Evolutionary conservation across 2,329 filamentous ascomycete genomes (phyloP).

Genomic region (Dothideomycetidae sp.): DNA sequence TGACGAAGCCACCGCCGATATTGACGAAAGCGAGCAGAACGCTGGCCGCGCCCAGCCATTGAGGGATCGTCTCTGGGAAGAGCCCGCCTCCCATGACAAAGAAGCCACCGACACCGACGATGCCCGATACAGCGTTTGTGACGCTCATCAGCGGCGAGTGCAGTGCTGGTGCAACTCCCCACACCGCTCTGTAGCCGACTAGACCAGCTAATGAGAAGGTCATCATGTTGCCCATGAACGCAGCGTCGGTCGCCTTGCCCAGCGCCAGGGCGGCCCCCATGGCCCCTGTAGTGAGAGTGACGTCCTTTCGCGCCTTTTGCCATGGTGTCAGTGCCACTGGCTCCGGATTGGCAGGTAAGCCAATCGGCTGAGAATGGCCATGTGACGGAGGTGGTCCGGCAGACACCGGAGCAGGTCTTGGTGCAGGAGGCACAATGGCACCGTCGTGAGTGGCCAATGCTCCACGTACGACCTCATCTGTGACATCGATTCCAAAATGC

Average conservation of each 20-base stretch:
- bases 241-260: conserved; percentile 64
- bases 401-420: conserved; percentile 41
- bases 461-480: conserved; percentile 74
- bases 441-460: conserved; percentile 71
- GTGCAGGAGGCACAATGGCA: conserved; percentile 57
- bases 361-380: conserved; percentile 25
- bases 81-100: conserved; percentile 80
- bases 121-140: conserved; percentile 78
- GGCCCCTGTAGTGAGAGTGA: conserved; percentile 57
- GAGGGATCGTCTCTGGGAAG: conserved; percentile 62
- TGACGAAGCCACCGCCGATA: conserved; percentile 75
- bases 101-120: conserved; percentile 78
- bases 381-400: conserved; percentile 21
- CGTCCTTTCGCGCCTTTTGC: conserved; percentile 65
- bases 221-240: conserved; percentile 82
- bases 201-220: conserved; percentile 72
- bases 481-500: conserved; percentile 64
- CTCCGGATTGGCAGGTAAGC: conserved; percentile 35
- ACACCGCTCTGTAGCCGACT: conserved; percentile 78
- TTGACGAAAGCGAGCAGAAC: conserved; percentile 81
- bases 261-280: conserved; percentile 64
- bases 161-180: conserved; percentile 70
- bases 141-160: conserved; percentile 87
- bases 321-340: conserved; percentile 62
- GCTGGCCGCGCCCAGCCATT: conserved; percentile 61